A percentile compares a stretch with the other conserved stretches of the same genome.
These are phyloP conservation scores for Colletotrichum theobromicola DNA, from an alignment of 2,329 filamentous ascomycete genomes.

Conservation along the genomic window DNA sequence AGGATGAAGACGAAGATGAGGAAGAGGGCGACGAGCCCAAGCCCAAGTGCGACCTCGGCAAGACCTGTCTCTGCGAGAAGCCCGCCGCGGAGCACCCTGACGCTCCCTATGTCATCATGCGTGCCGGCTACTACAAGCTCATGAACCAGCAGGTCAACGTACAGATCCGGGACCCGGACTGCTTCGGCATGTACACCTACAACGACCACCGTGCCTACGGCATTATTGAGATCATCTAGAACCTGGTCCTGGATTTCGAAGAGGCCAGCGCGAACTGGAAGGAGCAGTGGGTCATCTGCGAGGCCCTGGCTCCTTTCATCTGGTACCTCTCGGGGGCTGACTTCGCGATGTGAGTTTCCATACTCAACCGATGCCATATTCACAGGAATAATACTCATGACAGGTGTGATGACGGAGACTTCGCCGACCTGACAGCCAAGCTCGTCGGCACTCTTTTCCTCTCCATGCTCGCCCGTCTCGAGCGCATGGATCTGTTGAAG, in stretches of 20 bases:
- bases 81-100: constrained; percentile 21
- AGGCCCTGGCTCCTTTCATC: constrained; percentile 37
- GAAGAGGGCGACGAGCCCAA: background rate
- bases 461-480: constrained; percentile 41
- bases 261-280: constrained; percentile 38
- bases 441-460: constrained; percentile 39
- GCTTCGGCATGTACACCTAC: constrained; percentile 46
- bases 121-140: constrained; percentile 8
- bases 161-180: constrained; percentile 34
- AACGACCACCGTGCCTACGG: constrained; percentile 48
- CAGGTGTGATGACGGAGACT: constrained; percentile 11
- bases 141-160: constrained; percentile 2
- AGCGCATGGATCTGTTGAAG: constrained; percentile 34
- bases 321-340: constrained; percentile 15
- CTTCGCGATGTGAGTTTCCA: background rate
- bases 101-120: constrained; percentile 18
- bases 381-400: background rate
- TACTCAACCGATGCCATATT: background rate
- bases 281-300: constrained; percentile 46
- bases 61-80: constrained; percentile 17
- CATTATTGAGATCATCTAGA: constrained; percentile 46
- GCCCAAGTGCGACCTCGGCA: constrained; percentile 24
- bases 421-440: constrained; percentile 30
- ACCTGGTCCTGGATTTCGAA: constrained; percentile 43
- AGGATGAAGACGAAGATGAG: constrained; percentile 21